Percentiles rank a stretch among this genome's conserved stretches.
phyloP scores from a whole-genome alignment of 208 protist genomes.

The Leishmania tropica region DNA sequence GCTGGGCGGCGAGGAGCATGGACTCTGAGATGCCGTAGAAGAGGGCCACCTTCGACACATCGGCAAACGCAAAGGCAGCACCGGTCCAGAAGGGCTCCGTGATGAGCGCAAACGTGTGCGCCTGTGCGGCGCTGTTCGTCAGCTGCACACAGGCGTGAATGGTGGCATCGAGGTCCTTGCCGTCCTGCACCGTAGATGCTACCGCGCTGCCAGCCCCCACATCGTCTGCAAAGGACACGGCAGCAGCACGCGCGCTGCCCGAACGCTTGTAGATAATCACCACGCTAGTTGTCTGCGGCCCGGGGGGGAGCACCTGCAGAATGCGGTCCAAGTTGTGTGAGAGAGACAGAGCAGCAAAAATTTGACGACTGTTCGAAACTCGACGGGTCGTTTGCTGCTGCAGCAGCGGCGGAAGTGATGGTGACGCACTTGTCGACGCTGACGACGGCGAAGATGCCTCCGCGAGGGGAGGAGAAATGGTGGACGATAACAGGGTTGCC shows the following conservation, averaged over 20 bases:
- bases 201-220: background rate
- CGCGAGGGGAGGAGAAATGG: background rate
- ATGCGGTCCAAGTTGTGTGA: slow-evolving; percentile 69
- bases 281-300: slow-evolving; percentile 47
- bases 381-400: slow-evolving; percentile 1
- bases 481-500: background rate
- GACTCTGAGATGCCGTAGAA: slow-evolving; percentile 38
- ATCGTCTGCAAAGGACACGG: background rate
- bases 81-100: slow-evolving; percentile 23
- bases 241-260: background rate
- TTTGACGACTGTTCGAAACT: slow-evolving; percentile 30
- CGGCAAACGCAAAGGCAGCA: slow-evolving; percentile 13
- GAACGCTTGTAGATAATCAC: slow-evolving; percentile 38
- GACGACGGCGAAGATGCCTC: background rate
- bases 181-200: background rate
- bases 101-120: slow-evolving; percentile 9
- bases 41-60: slow-evolving; percentile 15
- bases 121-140: slow-evolving; percentile 14
- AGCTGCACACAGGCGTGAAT: slow-evolving; percentile 1
- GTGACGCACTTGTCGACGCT: background rate
- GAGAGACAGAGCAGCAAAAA: slow-evolving; percentile 66
- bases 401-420: background rate
- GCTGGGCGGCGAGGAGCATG: slow-evolving; percentile 27
- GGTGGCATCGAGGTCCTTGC: slow-evolving; percentile 2
- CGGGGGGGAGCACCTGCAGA: slow-evolving; percentile 52